phyloP scores from a whole-genome alignment of 495 filamentous ascomycete genomes.

The Choiromyces venosus region DNA sequence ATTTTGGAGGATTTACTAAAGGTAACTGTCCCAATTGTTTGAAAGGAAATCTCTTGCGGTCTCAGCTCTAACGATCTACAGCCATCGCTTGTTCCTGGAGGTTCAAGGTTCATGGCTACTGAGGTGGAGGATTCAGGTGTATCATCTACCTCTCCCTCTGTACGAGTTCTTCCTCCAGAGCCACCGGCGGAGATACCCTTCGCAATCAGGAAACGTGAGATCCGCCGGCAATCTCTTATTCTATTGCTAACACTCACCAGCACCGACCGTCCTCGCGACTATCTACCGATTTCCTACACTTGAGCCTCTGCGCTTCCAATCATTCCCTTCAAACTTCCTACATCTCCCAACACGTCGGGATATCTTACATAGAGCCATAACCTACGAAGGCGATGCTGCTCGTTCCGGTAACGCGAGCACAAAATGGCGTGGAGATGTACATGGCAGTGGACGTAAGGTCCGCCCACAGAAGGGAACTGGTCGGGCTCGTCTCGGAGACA shows the following conservation, averaged over 20 bases:
- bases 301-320: conserved; percentile 72
- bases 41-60: background rate
- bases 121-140: conserved; percentile 48
- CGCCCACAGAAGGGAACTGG: conserved; percentile 80
- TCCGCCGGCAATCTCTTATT: background rate
- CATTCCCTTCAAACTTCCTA: conserved; percentile 76
- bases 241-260: conserved; percentile 40
- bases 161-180: conserved; percentile 19
- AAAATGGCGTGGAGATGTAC: conserved; percentile 78
- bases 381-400: conserved; percentile 86
- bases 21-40: conserved; percentile 10
- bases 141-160: conserved; percentile 12
- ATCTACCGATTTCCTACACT: conserved; percentile 85
- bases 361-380: conserved; percentile 82
- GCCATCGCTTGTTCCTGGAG: conserved; percentile 3
- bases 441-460: conserved; percentile 72
- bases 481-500: conserved; percentile 68
- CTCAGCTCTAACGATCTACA: conserved; percentile 2
- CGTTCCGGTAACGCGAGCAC: conserved; percentile 80
- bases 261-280: conserved; percentile 64
- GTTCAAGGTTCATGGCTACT: conserved; percentile 71
- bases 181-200: conserved; percentile 25
- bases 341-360: conserved; percentile 81
- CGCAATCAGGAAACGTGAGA: conserved; percentile 34
- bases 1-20: conserved; percentile 17